These are phyloP conservation scores for Solanum dulcamara DNA, from an alignment of 257 asterid genomes.

Conservation along the genomic window DNA sequence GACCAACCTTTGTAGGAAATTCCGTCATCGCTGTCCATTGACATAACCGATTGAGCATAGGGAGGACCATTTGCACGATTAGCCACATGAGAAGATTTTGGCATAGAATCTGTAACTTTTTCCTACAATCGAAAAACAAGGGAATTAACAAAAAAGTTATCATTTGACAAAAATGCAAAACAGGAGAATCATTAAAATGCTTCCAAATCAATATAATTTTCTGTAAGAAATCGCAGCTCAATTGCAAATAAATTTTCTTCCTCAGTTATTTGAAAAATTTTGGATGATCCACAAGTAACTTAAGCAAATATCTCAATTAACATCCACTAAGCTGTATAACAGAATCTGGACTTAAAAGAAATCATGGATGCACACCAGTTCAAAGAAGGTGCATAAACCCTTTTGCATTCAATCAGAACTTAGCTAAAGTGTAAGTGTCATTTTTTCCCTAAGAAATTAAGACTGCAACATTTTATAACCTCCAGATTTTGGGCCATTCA, in stretches of 20 bases:
- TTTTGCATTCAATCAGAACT: neutral
- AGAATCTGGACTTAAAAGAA: neutral
- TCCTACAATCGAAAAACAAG: conserved; percentile 36
- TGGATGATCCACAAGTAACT: neutral
- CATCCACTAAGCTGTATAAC: neutral
- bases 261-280: neutral
- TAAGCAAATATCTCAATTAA: neutral
- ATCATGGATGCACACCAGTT: neutral
- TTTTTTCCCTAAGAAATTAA: neutral
- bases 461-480: neutral
- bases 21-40: conserved; percentile 86
- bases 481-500: neutral
- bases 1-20: conserved; percentile 62
- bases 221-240: neutral
- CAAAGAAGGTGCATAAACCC: neutral
- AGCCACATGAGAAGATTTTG: conserved; percentile 56
- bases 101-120: conserved; percentile 56
- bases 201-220: neutral
- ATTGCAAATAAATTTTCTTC: neutral
- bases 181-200: neutral
- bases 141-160: conserved; percentile 7
- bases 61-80: conserved; percentile 67
- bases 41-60: conserved; percentile 51
- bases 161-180: neutral
- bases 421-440: neutral